Conservation (phyloP, 768 basidiomycete genomes). For the Strobilomyces dryophilus region DNA sequence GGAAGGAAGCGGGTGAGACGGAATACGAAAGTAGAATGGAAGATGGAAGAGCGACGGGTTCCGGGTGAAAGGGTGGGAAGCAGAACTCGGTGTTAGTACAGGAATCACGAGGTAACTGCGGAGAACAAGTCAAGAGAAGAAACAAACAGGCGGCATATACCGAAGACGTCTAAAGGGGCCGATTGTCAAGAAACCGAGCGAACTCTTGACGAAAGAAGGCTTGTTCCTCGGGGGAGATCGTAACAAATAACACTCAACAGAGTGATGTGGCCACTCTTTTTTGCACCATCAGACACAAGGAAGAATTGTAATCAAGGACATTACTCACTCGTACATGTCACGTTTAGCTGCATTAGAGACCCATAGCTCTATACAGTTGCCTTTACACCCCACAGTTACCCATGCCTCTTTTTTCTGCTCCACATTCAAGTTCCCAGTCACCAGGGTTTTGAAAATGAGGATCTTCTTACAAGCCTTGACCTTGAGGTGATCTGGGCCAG, state of each 20-base stretch:
- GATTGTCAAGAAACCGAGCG: too few species aligned
- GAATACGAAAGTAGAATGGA: too few species aligned
- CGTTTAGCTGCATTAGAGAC: constrained; percentile 62
- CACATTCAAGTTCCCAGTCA: constrained; percentile 43
- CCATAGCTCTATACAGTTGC: constrained; percentile 61
- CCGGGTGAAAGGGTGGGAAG: too few species aligned
- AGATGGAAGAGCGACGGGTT: too few species aligned
- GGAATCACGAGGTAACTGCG: too few species aligned
- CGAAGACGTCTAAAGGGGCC: too few species aligned
- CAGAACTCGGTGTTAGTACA: too few species aligned
- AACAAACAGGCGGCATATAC: too few species aligned
- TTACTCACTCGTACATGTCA: constrained; percentile 84
- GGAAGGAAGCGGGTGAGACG: too few species aligned
- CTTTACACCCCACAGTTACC: constrained; percentile 51
- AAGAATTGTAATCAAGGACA: neutral
- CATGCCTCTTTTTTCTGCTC: constrained; percentile 58
- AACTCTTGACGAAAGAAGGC: too few species aligned
- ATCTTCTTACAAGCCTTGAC: constrained; percentile 63
- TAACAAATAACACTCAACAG: constrained; percentile 65
- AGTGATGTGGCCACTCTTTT: constrained; percentile 74
- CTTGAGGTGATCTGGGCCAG: constrained; percentile 51
- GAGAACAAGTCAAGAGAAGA: too few species aligned
- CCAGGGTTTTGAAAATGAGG: constrained; percentile 52
- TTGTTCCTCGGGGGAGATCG: too few species aligned
- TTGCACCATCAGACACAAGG: neutral